phyloP scores from a whole-genome alignment of 2,329 filamentous ascomycete genomes.

The Curvularia lunata region DNA sequence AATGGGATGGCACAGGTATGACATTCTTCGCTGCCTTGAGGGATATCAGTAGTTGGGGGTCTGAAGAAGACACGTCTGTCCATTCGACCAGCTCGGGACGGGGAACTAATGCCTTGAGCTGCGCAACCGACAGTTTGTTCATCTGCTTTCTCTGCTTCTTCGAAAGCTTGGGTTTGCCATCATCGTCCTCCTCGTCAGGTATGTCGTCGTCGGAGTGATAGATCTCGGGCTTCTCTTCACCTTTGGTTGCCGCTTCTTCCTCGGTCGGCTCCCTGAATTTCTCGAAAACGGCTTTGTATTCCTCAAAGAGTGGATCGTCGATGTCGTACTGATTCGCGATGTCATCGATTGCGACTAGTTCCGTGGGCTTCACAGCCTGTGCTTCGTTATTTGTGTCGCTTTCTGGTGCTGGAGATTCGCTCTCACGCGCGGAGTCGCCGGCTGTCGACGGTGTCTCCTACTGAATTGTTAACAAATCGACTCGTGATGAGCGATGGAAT shows the following conservation, averaged over 20 bases:
- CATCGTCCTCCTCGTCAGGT: conserved; percentile 82
- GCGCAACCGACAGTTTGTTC: conserved; percentile 91
- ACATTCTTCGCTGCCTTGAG: conserved; percentile 96
- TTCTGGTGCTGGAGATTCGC: conserved; percentile 47
- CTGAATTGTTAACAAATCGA: conserved; percentile 25
- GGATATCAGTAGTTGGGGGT: conserved; percentile 86
- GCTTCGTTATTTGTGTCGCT: conserved; percentile 44
- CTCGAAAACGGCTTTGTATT: conserved; percentile 82
- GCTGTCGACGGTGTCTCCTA: conserved; percentile 47
- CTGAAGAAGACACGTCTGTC: conserved; percentile 91
- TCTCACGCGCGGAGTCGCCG: conserved; percentile 44
- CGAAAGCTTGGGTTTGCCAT: conserved; percentile 73
- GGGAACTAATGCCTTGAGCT: conserved; percentile 88
- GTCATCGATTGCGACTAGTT: conserved; percentile 39
- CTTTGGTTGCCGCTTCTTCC: conserved; percentile 62
- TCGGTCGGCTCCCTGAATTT: conserved; percentile 69
- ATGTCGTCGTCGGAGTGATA: conserved; percentile 85
- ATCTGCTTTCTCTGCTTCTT: conserved; percentile 94
- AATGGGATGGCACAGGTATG: conserved; percentile 91
- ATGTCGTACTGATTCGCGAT: conserved; percentile 61
- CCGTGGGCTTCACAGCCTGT: conserved; percentile 55
- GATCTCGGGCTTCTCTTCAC: conserved; percentile 78
- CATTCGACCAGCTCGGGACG: conserved; percentile 96
- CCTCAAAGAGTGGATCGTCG: conserved; percentile 78
- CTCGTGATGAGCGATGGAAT: not conserved